These are phyloP conservation scores for Hamigera avellanea DNA, from an alignment of 495 filamentous ascomycete species.

Conservation along the genomic window DNA sequence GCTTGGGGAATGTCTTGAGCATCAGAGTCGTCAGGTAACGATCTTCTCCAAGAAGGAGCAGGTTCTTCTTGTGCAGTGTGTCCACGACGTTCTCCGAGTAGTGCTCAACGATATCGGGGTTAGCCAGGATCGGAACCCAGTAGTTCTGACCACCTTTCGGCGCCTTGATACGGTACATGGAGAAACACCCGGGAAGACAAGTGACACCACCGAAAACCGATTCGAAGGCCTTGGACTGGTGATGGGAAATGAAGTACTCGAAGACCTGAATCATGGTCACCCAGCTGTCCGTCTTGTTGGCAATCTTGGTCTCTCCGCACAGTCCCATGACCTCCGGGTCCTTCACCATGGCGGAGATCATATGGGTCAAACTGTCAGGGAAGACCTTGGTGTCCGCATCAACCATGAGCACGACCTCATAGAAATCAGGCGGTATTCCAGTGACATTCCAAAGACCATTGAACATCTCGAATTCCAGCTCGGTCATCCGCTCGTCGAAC, in stretches of 20 bases:
- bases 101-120: conserved; percentile 97
- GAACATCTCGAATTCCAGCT: conserved; percentile 99
- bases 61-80: conserved; percentile 95
- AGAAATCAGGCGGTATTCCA: conserved; percentile 94
- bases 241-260: conserved; percentile 97
- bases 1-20: conserved; percentile 97
- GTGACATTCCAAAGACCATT: conserved; percentile 98
- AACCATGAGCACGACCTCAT: conserved; percentile 95
- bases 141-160: conserved; percentile 98
- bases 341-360: conserved; percentile 98
- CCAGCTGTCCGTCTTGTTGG: conserved; percentile 92
- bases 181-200: conserved; percentile 97
- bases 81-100: conserved; percentile 99
- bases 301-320: conserved; percentile 98
- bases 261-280: conserved; percentile 99
- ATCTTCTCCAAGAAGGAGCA: conserved; percentile 91
- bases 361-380: conserved; percentile 95
- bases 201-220: conserved; percentile 99
- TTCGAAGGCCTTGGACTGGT: conserved; percentile 93
- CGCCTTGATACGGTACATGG: conserved; percentile 99
- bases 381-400: conserved; percentile 99
- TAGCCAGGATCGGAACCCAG: conserved; percentile 98
- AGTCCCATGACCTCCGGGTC: conserved; percentile 99
- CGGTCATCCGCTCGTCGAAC: conserved; percentile 99
- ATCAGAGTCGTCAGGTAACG: conserved; percentile 95